Base-by-base conservation (phyloP, 495 filamentous ascomycete species). In the Penicillium subrubescens region DNA sequence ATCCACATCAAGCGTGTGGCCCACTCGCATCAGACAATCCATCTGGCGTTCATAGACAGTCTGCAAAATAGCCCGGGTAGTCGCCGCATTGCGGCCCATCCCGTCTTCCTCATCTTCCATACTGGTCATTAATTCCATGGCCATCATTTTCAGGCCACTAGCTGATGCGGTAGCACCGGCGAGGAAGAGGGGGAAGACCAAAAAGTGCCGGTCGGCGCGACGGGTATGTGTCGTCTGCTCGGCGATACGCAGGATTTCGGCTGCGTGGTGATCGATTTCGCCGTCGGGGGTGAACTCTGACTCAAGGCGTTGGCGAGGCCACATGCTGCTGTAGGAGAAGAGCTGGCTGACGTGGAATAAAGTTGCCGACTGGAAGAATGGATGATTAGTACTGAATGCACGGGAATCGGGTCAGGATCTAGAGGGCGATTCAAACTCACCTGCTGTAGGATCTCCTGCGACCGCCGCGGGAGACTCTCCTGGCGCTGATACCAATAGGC, bases 121-220 rank as follows among this genome's bases (percentile, higher is more conserved):
- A 8, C 71, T 74, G 15, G 73, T 78, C 33, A 88, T 75, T 57
- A 89, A 63, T 17, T 80, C 74, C 63, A 87, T 75, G 6, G 81
- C 81, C 73, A 79, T 73, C 65, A 75, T 75, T 70, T 87, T 86
- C 11, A 82, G 75, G 0, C 73, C 74, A 17, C 71, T 71, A 21
- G 76, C 74, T 8, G 69, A 71, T 0, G 81, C 68, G 0, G 81
- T 81, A 44, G 81, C 77, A 10, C 85, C 86, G 0, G 85, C 80
- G 57, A 89, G 79, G 70, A 88, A 88, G 0, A 88, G 68, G 0
- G 86, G 85, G 68, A 89, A 87, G 0, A 84, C 75, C 35, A 84
- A 63, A 60, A 84, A 83, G 21, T 79, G 77, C 8, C 74, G 80
- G 50, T 83, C 80, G 21, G 71, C 71, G 4, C 71, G 71, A 10